Evolutionary conservation across 345 rosid genomes (phyloP).

Genomic region (Linum tenue): DNA sequence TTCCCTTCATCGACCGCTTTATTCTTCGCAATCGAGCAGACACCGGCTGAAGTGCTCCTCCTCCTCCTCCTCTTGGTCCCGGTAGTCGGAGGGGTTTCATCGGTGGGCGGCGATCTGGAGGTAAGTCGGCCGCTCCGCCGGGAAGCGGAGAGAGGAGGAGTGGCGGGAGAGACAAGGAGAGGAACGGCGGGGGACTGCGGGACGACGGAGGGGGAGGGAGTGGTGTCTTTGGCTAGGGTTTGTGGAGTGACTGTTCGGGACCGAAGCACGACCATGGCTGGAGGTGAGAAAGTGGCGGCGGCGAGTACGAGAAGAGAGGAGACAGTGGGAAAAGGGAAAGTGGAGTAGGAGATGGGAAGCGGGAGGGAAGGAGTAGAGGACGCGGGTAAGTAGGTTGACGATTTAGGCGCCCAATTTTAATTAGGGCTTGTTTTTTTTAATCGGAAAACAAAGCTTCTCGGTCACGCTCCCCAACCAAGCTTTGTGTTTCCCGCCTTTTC

Average conservation of each 20-base stretch:
- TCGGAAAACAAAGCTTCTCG: too few relatives aligned
- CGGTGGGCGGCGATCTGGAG: conserved; percentile 9
- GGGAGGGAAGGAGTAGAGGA: neutral
- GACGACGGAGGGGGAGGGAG: conserved; percentile 28
- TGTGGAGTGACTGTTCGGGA: conserved; percentile 34
- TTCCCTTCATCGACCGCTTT: neutral
- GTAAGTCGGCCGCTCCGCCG: conserved; percentile 52
- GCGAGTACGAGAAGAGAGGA: neutral
- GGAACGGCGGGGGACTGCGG: conserved; percentile 10
- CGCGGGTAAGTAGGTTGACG: neutral
- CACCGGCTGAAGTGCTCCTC: too few relatives aligned
- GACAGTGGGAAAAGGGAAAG: too few relatives aligned
- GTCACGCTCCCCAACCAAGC: too few relatives aligned
- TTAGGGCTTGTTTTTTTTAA: too few relatives aligned
- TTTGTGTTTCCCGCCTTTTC: too few relatives aligned
- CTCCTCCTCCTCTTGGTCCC: conserved; percentile 3
- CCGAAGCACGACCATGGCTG: conserved; percentile 45
- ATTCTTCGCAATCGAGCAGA: neutral
- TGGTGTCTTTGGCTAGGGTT: conserved; percentile 18
- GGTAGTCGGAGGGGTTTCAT: neutral
- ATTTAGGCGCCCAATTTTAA: too few relatives aligned
- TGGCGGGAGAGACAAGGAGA: neutral
- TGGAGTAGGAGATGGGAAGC: neutral
- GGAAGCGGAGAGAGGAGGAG: neutral
- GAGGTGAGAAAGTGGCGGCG: neutral